These are phyloP conservation scores for Neofusicoccum kwambonambiense DNA, from an alignment of 2,329 filamentous ascomycete genomes.

Conservation along the genomic window DNA sequence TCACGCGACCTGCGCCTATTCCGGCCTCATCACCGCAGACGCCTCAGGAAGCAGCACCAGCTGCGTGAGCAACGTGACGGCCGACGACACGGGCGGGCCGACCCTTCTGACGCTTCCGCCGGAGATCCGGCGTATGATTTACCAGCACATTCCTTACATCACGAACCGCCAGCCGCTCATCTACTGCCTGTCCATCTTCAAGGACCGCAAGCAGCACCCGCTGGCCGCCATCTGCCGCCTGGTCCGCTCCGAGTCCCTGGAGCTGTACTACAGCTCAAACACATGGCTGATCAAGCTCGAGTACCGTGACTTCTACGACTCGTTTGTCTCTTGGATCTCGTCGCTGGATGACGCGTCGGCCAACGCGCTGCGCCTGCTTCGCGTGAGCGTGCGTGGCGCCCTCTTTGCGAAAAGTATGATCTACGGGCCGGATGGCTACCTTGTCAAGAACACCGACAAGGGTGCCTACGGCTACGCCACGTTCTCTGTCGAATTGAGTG, in stretches of 20 bases:
- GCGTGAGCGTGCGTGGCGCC: constrained; percentile 32
- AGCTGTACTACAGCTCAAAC: constrained; percentile 42
- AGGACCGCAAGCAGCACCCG: constrained; percentile 37
- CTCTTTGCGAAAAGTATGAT: constrained; percentile 33
- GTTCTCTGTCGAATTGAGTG: constrained; percentile 37
- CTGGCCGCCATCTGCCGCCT: constrained; percentile 36
- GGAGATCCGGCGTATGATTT: constrained; percentile 38
- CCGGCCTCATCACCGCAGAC: background rate
- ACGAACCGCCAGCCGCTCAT: constrained; percentile 36
- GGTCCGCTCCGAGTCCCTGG: constrained; percentile 37
- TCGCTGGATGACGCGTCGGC: constrained; percentile 32
- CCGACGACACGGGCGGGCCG: constrained; percentile 13
- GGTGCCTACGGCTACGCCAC: constrained; percentile 35
- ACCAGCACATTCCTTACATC: constrained; percentile 34
- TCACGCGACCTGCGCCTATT: constrained; percentile 6
- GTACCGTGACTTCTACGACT: constrained; percentile 41
- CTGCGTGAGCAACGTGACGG: background rate
- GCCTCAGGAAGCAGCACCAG: background rate
- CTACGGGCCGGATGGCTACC: constrained; percentile 16
- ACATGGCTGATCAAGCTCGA: constrained; percentile 41
- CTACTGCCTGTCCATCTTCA: constrained; percentile 42
- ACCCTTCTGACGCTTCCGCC: constrained; percentile 37
- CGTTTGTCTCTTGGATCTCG: constrained; percentile 40
- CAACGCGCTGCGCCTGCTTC: constrained; percentile 31
- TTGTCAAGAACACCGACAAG: background rate